Evolutionary conservation across 768 basidiomycete genomes (phyloP), one percentile per base, ranked within the genome.

Genomic region (Suillus clintonianus): DNA sequence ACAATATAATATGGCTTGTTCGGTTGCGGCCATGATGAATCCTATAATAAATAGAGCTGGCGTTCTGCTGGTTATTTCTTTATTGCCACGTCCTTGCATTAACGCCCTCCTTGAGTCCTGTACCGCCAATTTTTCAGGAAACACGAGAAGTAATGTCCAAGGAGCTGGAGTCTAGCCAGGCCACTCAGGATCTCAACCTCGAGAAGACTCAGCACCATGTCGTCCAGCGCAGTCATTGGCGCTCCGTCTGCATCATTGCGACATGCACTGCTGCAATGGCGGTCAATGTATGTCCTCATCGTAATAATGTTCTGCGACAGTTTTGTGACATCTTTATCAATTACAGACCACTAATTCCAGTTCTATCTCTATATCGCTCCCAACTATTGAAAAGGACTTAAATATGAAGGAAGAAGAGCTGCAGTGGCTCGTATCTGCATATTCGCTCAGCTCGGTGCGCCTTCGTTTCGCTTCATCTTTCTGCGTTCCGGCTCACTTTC

Each of bases 401-500:
- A 32, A 80, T n/a, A 81, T 89, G 5, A 71, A 76, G 24, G 80
- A 88, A 58, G 75, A 80, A 45, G 76, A 83, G 32, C 77, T 91
- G 3, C 86, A 91, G 60, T 92, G 90, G 90, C 75, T 90, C 17
- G 67, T 83, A 10, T 87, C 87, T 27, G 89, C 88, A 1, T 92
- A 88, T 68, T 77, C 90, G 0, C 73, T 92, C 61, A 89, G 85
- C 68, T 87, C 87, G 14, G 89, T 89, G 15, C 37, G 80, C 75
- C n/a, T 39, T 72, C 63, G 17, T 39, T 17, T 58, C 9, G 39
- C 1, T 39, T 27, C 22, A 17, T 51, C 30, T 51, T n/a, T 14
- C 17, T 48, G 41, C 43, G 6, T 39, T 22, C 14, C 4, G 4
- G 0, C 34, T 41, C 30, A 56, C 34, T 30, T 37, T 17, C 24